A percentile compares a stretch with the other conserved stretches of the same genome.
Conservation (phyloP, 805 yeast genomes). For the Diddensiella caesifluorescens region DNA sequence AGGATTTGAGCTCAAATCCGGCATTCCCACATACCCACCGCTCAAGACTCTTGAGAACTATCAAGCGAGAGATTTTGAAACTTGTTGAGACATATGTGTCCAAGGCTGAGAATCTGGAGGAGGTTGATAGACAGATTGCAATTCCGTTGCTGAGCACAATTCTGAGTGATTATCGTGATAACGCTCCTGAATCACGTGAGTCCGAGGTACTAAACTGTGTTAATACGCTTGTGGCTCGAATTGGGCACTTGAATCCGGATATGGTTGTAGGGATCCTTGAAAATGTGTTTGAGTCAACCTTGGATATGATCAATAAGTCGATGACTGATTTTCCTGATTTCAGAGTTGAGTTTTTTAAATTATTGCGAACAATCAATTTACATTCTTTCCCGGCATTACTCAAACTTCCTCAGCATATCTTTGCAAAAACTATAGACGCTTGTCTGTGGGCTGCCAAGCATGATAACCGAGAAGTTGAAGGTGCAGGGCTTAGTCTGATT, state of each 20-base stretch:
- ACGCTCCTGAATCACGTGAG: conserved; percentile 95
- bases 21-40: conserved; percentile 93
- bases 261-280: conserved; percentile 84
- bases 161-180: conserved; percentile 78
- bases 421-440: conserved; percentile 85
- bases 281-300: conserved; percentile 88
- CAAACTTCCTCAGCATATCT: conserved; percentile 86
- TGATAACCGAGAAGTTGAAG: conserved; percentile 94
- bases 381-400: conserved; percentile 81
- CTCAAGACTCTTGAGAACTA: conserved; percentile 91
- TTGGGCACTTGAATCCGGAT: conserved; percentile 82
- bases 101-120: conserved; percentile 80
- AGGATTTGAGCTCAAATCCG: conserved; percentile 78
- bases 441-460: conserved; percentile 98
- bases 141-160: conserved; percentile 81
- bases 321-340: conserved; percentile 97
- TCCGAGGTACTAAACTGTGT: conserved; percentile 95
- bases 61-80: conserved; percentile 88
- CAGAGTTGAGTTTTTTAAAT: conserved; percentile 90
- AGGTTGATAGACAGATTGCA: conserved; percentile 74
- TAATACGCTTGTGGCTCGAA: conserved; percentile 81
- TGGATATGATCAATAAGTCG: conserved; percentile 92
- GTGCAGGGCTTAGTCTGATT: conserved; percentile 78
- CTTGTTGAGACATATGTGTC: conserved; percentile 83
- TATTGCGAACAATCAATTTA: conserved; percentile 79